Conservation (phyloP, 2,329 filamentous ascomycete genomes). For the Fusarium luffae region DNA sequence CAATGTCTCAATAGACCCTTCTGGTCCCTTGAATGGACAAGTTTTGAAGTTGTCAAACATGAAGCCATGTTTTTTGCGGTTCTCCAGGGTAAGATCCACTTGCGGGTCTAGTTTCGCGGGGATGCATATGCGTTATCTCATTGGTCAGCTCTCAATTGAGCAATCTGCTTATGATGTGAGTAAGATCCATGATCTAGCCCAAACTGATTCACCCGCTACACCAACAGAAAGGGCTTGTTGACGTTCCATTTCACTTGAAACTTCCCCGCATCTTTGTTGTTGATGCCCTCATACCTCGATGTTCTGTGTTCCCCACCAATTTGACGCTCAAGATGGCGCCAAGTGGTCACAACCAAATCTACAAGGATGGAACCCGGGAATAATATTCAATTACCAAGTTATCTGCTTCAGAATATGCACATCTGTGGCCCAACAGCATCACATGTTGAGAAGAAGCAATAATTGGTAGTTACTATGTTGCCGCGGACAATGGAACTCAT, state of each 20-base stretch:
- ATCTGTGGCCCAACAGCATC: constrained; percentile 20
- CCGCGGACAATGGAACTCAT: constrained; percentile 25
- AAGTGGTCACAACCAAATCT: constrained; percentile 4
- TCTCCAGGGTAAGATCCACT: constrained; percentile 32
- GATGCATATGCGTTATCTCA: constrained; percentile 22
- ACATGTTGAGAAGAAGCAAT: constrained; percentile 21
- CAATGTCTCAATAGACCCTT: constrained; percentile 7
- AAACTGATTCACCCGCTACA: constrained; percentile 16
- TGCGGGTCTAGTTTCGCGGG: constrained; percentile 29
- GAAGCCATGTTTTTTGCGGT: constrained; percentile 3
- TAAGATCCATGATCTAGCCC: background rate
- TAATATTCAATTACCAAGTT: background rate
- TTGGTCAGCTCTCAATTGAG: constrained; percentile 25
- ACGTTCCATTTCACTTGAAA: constrained; percentile 19
- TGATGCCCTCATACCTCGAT: constrained; percentile 14
- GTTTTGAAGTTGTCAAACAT: constrained; percentile 5
- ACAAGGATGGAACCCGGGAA: background rate
- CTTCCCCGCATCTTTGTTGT: constrained; percentile 35
- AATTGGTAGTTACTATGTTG: constrained; percentile 26
- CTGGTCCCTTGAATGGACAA: constrained; percentile 1
- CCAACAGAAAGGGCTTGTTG: constrained; percentile 6
- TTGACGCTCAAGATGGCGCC: background rate
- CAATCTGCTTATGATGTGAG: constrained; percentile 7
- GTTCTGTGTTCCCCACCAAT: background rate
- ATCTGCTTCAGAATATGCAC: constrained; percentile 5